phyloP scores from a whole-genome alignment of 176 grass and related monocot genomes.

The Elaeis guineensis region DNA sequence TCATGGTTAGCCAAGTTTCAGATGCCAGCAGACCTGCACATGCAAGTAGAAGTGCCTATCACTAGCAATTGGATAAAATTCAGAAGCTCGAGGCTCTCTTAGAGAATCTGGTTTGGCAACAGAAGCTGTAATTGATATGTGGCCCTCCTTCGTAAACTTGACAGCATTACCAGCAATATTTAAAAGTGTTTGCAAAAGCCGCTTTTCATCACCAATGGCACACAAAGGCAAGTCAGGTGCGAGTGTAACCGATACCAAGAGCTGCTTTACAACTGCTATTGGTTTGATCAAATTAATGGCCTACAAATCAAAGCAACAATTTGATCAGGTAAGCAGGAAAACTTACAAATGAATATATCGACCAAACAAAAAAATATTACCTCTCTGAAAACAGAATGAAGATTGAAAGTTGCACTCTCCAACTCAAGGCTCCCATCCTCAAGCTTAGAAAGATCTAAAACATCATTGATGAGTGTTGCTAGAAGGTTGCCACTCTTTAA shows the following conservation, averaged over 20 bases:
- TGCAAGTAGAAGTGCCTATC: slow-evolving; percentile 62
- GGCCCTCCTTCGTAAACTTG: slow-evolving; percentile 24
- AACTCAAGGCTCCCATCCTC: too few relatives aligned
- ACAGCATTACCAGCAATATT: slow-evolving; percentile 22
- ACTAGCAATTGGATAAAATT: slow-evolving; percentile 3
- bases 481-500: too few relatives aligned
- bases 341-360: not conserved
- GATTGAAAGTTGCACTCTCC: too few relatives aligned
- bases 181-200: slow-evolving; percentile 12
- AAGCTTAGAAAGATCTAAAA: too few relatives aligned
- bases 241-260: not conserved
- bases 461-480: too few relatives aligned
- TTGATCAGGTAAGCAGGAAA: not conserved
- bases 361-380: not conserved
- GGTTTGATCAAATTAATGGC: slow-evolving; percentile 17
- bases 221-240: slow-evolving; percentile 13
- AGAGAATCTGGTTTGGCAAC: slow-evolving; percentile 6
- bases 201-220: slow-evolving; percentile 20
- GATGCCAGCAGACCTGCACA: slow-evolving; percentile 48
- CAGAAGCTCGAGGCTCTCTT: slow-evolving; percentile 16
- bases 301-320: not conserved
- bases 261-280: slow-evolving; percentile 18
- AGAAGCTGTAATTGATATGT: slow-evolving; percentile 18
- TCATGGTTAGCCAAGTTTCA: not conserved
- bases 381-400: too few relatives aligned